Evolutionary conservation across 2,329 filamentous ascomycete species (phyloP).

Genomic region (Xylaria sp.): DNA sequence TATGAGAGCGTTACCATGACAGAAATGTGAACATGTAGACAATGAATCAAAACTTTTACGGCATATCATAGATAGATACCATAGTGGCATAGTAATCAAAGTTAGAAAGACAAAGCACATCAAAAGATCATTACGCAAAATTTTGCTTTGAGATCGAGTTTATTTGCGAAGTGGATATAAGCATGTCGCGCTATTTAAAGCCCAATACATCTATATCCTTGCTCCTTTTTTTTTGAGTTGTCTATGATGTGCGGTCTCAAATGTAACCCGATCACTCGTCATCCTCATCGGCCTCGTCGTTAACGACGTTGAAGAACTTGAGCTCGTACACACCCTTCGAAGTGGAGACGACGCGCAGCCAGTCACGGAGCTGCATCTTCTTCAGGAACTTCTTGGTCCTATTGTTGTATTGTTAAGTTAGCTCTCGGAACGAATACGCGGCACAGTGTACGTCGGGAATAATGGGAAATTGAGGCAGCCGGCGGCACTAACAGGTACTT

Average conservation of each 20-base stretch:
- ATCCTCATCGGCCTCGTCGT: slow-evolving; percentile 97
- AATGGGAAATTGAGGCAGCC: not conserved
- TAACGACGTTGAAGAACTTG: slow-evolving; percentile 99
- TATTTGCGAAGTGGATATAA: slow-evolving; percentile 40
- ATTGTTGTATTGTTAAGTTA: slow-evolving; percentile 25
- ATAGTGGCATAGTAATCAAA: not conserved
- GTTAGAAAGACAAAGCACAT: slow-evolving; percentile 19
- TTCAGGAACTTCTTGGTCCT: slow-evolving; percentile 99
- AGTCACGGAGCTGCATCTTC: slow-evolving; percentile 99
- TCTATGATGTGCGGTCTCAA: slow-evolving; percentile 22
- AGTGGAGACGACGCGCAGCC: slow-evolving; percentile 98
- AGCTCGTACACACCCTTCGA: slow-evolving; percentile 99
- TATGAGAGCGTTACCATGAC: slow-evolving; percentile 73
- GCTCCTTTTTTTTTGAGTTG: slow-evolving; percentile 25
- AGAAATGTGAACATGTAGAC: slow-evolving; percentile 17
- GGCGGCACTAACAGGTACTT: slow-evolving; percentile 89
- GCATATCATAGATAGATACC: slow-evolving; percentile 9
- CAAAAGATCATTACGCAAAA: slow-evolving; percentile 30
- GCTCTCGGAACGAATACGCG: not conserved
- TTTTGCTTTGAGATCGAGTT: slow-evolving; percentile 41
- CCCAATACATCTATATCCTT: slow-evolving; percentile 37
- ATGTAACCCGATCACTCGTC: slow-evolving; percentile 78
- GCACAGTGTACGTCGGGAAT: not conserved
- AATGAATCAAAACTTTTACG: not conserved
- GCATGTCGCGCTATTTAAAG: slow-evolving; percentile 39